These are phyloP conservation scores for Microthlaspi erraticum DNA, from an alignment of 345 rosid genomes.

Conservation along the genomic window DNA sequence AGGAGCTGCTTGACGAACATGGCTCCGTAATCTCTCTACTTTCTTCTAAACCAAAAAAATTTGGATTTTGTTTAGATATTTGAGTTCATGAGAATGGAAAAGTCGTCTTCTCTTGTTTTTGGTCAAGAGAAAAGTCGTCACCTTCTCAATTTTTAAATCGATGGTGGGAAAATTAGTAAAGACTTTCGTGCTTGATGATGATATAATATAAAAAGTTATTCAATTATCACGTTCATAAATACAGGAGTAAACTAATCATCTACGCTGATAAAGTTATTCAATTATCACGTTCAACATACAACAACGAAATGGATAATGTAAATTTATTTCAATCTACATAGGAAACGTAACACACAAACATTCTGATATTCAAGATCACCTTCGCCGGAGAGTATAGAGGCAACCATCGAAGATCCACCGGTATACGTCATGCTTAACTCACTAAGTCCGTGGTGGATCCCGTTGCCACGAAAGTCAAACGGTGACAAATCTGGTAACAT, in stretches of 20 bases:
- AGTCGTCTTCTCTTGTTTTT: no score
- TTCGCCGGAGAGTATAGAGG: constrained; percentile 28
- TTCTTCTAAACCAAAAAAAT: no score
- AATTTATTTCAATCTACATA: no score
- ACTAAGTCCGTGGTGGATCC: constrained; percentile 40
- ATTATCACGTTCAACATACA: neutral
- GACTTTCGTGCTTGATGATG: no score
- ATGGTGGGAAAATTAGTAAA: no score
- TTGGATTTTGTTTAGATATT: neutral
- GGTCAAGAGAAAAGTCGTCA: neutral
- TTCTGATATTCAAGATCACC: neutral
- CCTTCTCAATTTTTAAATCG: no score
- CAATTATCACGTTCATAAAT: no score
- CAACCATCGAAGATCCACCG: constrained; percentile 41
- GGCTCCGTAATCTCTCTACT: neutral
- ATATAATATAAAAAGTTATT: no score
- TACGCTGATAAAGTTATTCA: neutral
- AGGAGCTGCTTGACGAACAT: constrained; percentile 22
- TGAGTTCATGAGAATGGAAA: neutral
- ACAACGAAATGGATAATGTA: neutral
- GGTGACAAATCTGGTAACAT: constrained; percentile 46
- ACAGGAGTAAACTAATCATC: neutral
- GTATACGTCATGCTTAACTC: constrained; percentile 24
- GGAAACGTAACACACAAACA: no score
- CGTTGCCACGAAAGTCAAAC: constrained; percentile 31